Conservation (phyloP, 2,329 filamentous ascomycete species). For the Xylariaceae sp. region DNA sequence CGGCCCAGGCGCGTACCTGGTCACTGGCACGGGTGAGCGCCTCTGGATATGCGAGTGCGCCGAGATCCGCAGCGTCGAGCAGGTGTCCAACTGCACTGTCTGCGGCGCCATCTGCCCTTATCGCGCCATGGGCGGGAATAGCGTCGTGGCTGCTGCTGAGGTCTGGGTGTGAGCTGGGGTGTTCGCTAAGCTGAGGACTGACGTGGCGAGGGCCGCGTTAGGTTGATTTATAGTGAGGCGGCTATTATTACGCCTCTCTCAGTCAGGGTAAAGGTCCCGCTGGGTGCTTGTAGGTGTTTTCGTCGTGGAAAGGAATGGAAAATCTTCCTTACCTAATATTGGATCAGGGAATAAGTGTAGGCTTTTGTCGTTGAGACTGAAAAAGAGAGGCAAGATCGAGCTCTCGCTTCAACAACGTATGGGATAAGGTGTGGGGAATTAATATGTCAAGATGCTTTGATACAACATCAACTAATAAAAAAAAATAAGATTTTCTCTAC, state of each 20-base stretch:
- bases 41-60: constrained; percentile 24
- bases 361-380: background rate
- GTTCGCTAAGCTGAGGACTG: background rate
- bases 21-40: constrained; percentile 1
- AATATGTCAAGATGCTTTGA: background rate
- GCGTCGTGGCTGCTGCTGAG: background rate
- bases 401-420: background rate
- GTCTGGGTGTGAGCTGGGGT: background rate
- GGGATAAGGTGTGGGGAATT: background rate
- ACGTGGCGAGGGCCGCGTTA: too few relatives aligned
- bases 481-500: background rate
- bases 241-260: too few relatives aligned
- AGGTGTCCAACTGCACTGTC: constrained; percentile 6
- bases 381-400: background rate
- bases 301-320: too few relatives aligned
- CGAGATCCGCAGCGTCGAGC: background rate
- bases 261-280: too few relatives aligned
- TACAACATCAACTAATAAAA: background rate
- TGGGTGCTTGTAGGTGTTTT: too few relatives aligned
- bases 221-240: too few relatives aligned
- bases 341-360: background rate
- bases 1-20: constrained; percentile 15
- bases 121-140: background rate
- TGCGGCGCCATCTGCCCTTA: constrained; percentile 11
- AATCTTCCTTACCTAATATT: too few relatives aligned